These are phyloP conservation scores for Mortierella hygrophila DNA, from an alignment of 192 early-diverging fungal species.

Conservation along the genomic window DNA sequence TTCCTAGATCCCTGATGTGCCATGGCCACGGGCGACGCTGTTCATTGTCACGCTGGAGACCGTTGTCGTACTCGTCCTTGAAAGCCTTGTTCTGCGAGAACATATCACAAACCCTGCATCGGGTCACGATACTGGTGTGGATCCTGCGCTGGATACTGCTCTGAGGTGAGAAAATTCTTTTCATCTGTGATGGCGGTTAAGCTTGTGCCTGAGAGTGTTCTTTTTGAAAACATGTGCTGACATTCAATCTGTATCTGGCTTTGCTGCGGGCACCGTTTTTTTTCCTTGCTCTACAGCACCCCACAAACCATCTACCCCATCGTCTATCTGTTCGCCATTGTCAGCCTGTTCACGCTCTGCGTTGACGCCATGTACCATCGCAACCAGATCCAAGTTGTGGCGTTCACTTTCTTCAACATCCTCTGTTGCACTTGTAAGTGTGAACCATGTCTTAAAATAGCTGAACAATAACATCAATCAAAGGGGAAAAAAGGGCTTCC, in stretches of 20 bases:
- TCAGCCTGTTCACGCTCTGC: constrained; percentile 44
- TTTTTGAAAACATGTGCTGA: neutral
- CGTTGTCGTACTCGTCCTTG: constrained; percentile 15
- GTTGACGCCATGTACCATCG: constrained; percentile 51
- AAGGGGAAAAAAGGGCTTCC: neutral
- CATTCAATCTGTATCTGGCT: neutral
- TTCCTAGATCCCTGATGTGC: constrained; percentile 21
- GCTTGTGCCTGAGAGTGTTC: neutral
- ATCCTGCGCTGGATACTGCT: neutral
- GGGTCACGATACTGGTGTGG: neutral
- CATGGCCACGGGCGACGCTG: constrained; percentile 47
- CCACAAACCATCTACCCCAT: constrained; percentile 46
- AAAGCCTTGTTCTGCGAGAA: constrained; percentile 34
- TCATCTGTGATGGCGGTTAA: neutral
- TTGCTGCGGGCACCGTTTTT: neutral
- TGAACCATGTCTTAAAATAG: neutral
- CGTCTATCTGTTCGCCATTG: constrained; percentile 43
- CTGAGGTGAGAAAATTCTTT: neutral
- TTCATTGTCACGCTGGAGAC: constrained; percentile 27
- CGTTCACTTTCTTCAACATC: constrained; percentile 70
- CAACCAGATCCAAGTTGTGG: constrained; percentile 56
- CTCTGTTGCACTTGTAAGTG: constrained; percentile 66
- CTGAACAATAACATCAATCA: neutral
- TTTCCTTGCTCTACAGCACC: constrained; percentile 15
- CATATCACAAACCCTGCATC: neutral